Base-by-base conservation (phyloP, 2,329 filamentous ascomycete species). In the Aureobasidium mangrovei region DNA sequence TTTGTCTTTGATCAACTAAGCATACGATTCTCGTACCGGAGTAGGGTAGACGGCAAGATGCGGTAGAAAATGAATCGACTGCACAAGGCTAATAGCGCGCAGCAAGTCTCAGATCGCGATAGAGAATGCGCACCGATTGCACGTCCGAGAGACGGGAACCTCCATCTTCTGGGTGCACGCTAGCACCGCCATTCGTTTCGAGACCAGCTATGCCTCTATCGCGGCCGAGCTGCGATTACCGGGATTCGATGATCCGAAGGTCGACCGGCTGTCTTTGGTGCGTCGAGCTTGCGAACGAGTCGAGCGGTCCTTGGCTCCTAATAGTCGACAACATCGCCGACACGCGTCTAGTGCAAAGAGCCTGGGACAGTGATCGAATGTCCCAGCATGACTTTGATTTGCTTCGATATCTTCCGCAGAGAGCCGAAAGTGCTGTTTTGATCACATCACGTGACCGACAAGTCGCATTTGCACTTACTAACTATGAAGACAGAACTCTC, bases 51-150 rank as follows among this genome's bases (percentile, higher is more conserved):
- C n/a, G n/a, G n/a, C n/a, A n/a, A n/a, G n/a, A n/a, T n/a, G n/a
- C n/a, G n/a, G n/a, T n/a, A n/a, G n/a, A n/a, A n/a, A n/a, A n/a
- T n/a, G n/a, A n/a, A n/a, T n/a, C n/a, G n/a, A n/a, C n/a, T 9
- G 18, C 5, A 45, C 26, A n/a, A n/a, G n/a, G 36, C 44, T 57
- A 51, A 57, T 43, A 54, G 26, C 36, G 28, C 38, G 28, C 12
- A 64, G 64, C 7, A 65, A 64, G 39, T 61, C 62, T 3, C 61
- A 64, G 42, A 56, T 65, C 8, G 63, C 61, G 4, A 59, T 64
- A 36, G 61, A 64, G 31, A 60, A 62, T 31, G 39, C 44, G 3
- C 51, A 59, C 31, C 55, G 42, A 4, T 18, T 59, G 2, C 47
- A 47, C 24, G 24, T 57, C 4, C 41, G 46, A 26, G 55, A 35